Evolutionary conservation across 768 basidiomycete genomes (phyloP), one percentile per base, ranked within the genome.

Genomic region (Boletus reticulatus): DNA sequence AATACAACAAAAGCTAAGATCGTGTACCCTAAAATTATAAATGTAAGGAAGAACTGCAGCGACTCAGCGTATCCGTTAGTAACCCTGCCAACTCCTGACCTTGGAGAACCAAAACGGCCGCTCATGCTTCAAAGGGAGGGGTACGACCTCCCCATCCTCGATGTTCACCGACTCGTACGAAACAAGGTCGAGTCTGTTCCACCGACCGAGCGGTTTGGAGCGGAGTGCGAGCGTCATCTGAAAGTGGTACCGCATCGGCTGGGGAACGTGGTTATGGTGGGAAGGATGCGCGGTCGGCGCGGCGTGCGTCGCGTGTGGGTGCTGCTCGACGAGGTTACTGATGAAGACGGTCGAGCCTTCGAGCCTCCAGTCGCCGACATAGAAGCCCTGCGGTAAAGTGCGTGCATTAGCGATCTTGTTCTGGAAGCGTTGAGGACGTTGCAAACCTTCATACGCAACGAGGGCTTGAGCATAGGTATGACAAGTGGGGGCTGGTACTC

Each of bases 21-120:
- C 27, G 27, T 29, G 27, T 29, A 29, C 27, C 9, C 27, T 29
- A 29, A 29, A 29, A 29, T 29, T 9, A 29, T 29, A 8, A 29
- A 29, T 29, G 27, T 8, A 29, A 29, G 27, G 27, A 29, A 29
- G 27, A 29, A 8, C 34, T 36, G 34, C 34, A 36, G 13, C 34
- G 6, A 34, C 34, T 34, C 34, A 14, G 6, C 34, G 12, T 14
- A 36, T 14, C 34, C 4, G 39, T 44, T 63, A 67, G 53, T 56
- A 68, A 20, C 62, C 66, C 55, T 66, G 49, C 66, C 85, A 92
- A 41, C 88, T 92, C 67, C 80, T 79, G 62, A 94, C 91, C 72
- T 89, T 94, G 41, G 92, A 94, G 73, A 97, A 97, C 86, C 89
- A 94, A 69, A 92, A 96, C n/a, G 92, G 84, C 52, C 90, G 79